Percentiles rank a stretch among this genome's conserved stretches.
Conservation (phyloP, 352 stramenopile species). For the Phytopythium ostracodes region DNA sequence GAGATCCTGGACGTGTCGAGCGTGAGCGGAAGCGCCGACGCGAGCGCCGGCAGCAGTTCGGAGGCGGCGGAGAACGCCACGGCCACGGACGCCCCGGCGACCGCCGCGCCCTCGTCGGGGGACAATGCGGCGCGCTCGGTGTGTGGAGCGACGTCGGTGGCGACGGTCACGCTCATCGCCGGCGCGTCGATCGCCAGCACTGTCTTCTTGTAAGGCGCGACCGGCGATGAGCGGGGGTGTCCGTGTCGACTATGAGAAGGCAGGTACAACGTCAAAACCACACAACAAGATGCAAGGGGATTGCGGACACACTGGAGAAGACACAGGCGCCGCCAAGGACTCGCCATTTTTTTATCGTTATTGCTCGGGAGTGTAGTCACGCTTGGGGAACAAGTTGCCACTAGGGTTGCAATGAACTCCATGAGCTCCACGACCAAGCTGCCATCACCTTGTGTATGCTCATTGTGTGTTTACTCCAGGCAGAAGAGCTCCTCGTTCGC, state of each 20-base stretch:
- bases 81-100: conserved; percentile 5
- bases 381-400: not conserved
- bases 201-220: not conserved
- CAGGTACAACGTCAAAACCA: no score
- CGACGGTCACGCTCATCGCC: not conserved
- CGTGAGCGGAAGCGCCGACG: conserved; percentile 10
- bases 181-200: not conserved
- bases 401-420: not conserved
- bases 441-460: no score
- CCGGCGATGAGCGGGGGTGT: not conserved
- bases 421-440: no score
- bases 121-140: not conserved
- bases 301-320: no score
- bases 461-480: no score
- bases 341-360: not conserved
- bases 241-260: not conserved
- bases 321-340: no score
- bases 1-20: conserved; percentile 18
- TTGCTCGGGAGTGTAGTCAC: no score
- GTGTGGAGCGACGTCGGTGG: not conserved
- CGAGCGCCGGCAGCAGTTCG: conserved; percentile 12
- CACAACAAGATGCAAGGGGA: no score
- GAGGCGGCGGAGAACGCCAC: conserved; percentile 9
- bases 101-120: conserved; percentile 3
- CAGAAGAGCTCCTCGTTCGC: no score